phyloP scores from a whole-genome alignment of 495 filamentous ascomycete species.

The Bacidia gigantensis region DNA sequence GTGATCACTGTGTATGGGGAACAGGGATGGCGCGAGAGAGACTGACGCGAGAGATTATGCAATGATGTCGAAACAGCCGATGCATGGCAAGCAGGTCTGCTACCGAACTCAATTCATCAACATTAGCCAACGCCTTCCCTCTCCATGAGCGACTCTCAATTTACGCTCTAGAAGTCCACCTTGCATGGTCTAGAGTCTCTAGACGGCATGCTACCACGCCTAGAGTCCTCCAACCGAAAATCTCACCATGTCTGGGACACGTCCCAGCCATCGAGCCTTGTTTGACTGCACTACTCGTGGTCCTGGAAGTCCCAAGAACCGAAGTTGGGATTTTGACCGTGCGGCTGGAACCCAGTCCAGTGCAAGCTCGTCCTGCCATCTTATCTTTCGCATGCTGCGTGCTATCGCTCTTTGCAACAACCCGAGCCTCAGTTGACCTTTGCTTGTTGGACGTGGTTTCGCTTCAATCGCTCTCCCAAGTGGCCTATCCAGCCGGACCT shows the following conservation, averaged over 20 bases:
- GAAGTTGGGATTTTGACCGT: neutral
- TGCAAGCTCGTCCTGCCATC: neutral
- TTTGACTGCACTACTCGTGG: no score
- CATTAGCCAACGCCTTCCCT: neutral
- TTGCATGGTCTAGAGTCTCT: neutral
- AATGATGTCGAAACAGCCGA: neutral
- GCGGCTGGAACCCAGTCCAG: neutral
- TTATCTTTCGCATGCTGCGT: neutral
- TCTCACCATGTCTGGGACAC: no score
- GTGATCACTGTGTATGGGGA: neutral
- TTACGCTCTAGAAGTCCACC: neutral
- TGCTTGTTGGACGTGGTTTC: neutral
- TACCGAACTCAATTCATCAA: neutral
- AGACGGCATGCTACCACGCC: no score
- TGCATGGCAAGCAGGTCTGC: neutral
- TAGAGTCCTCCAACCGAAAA: no score
- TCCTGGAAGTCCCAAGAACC: neutral
- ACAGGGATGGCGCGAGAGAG: neutral
- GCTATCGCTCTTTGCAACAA: neutral
- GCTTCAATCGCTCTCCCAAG: neutral
- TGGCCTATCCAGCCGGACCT: neutral
- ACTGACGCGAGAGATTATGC: neutral
- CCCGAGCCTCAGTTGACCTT: neutral
- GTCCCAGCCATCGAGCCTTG: no score
- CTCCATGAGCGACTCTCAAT: neutral